Base-by-base conservation (phyloP, 2,329 filamentous ascomycete genomes). In the Botryotinia calthae region DNA sequence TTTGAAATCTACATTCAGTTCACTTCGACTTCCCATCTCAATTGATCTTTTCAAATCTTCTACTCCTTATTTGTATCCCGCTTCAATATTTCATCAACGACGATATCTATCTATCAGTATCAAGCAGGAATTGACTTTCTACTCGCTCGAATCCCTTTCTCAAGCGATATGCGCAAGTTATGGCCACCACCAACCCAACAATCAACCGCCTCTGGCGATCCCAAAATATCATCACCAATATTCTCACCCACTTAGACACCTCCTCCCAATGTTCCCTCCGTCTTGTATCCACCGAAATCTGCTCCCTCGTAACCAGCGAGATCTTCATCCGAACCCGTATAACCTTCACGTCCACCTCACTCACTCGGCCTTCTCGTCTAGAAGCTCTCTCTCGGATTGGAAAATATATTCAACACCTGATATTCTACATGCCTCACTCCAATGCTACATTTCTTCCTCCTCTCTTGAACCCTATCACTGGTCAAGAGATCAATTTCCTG, bases 401-500 rank as follows among this genome's bases (percentile, higher is more conserved):
- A 73, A 90, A 90, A 77, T 89, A 95, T 81, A 88, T 97, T 78
- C 90, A 93, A 82, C 91, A 91, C 73, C 85, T 97, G 71, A 92
- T 88, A 73, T 97, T 97, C 83, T 87, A 86, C 80, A 87, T 97
- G 77, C 88, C 93, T 42, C 93, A 97, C 82, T 89, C 89, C 9
- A 84, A 88, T n/a, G 88, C 92, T 70, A 96, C 93, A 59, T 95
- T 95, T 80, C 86, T 97, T 14, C 92, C 94, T 25, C 94, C 94
- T n/a, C 87, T 97, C 63, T 86, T 97, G 56, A 91, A 97, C 80
- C 92, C 93, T 5, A 81, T 86, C 75, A 94, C 90, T 16, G 93
- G 94, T 61, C 88, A 89, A 75, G 93, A 97, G 84, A 89, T 93
- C 79, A 88, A 85, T 77, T 97, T 97, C 82, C 84, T 94, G 66